Conservation (phyloP, 371 early-diverging fungal genomes). For the Syncephalis fuscata region DNA sequence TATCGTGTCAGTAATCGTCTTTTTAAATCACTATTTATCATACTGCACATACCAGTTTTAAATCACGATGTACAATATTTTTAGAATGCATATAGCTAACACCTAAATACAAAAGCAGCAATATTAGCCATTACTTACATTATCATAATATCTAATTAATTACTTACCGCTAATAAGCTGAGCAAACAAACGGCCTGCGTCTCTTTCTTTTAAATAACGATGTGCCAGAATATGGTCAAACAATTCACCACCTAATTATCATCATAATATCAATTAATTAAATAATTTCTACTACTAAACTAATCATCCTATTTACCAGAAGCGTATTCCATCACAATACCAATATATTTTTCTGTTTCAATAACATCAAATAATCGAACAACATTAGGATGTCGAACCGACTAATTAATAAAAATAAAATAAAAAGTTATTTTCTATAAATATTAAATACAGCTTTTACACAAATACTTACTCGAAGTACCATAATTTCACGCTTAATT, state of each 20-base stretch:
- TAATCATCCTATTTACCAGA: slow-evolving; percentile 32
- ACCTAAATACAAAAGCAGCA: slow-evolving; percentile 32
- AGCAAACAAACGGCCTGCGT: slow-evolving; percentile 82
- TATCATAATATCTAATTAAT: neutral
- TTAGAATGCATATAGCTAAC: slow-evolving; percentile 78
- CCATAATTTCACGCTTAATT: slow-evolving; percentile 67
- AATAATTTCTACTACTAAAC: neutral
- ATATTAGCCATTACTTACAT: neutral
- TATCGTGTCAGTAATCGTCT: neutral
- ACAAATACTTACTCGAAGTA: slow-evolving; percentile 52
- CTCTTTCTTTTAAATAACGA: slow-evolving; percentile 79
- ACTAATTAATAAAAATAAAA: slow-evolving; percentile 19
- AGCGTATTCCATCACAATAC: slow-evolving; percentile 90
- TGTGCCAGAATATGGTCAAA: slow-evolving; percentile 93
- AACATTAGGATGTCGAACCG: slow-evolving; percentile 77
- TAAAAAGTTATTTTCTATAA: slow-evolving; percentile 2
- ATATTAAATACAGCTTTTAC: no score
- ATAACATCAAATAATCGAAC: slow-evolving; percentile 91
- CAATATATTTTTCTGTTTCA: slow-evolving; percentile 88
- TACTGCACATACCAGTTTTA: slow-evolving; percentile 62
- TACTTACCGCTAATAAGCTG: slow-evolving; percentile 67
- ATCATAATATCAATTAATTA: neutral
- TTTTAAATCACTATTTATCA: neutral
- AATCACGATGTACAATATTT: slow-evolving; percentile 87
- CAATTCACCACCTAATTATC: slow-evolving; percentile 63